Evolutionary conservation across 352 stramenopile species (phyloP), one percentile per base, ranked within the genome.

Genomic region (Pseudoperonospora humuli): DNA sequence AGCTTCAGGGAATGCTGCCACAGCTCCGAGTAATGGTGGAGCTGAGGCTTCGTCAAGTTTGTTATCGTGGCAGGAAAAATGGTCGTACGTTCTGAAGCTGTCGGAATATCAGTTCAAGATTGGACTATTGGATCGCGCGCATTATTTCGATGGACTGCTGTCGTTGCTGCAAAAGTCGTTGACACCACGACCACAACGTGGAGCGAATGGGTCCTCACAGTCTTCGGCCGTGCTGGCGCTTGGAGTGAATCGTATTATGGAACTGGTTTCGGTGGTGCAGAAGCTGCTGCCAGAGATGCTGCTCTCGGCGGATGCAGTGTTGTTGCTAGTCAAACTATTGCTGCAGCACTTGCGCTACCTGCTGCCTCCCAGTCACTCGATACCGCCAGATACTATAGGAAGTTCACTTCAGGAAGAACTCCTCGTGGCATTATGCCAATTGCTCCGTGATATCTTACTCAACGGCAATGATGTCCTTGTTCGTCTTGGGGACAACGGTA

Each of bases 81-180:
- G 74, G 72, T 86, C 75, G 10, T 93, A 93, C 40, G 57, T 84
- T 18, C 61, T 93, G 18, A 85, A 87, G 47, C 49, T 93, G 11
- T 84, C 79, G 10, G 62, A 83, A 57, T 91, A 84, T 35, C 81
- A 93, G 57, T 90, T 86, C 51, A 83, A 86, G 39, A 43, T 79
- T 19, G 72, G 78, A 1, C 48, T 93, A 19, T 47, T 93, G 27
- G 72, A 93, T 40, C 57, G 70, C n/a, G 52, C 65, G 27, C 68
- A 67, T n/a, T 91, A 82, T 44, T 86, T 93, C 54, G 75, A 90
- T 25, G 79, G 79, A 1, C 52, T 93, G 2, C 27, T 88, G 3
- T 89, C 81, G 23, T 39, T 93, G 10, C 48, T 88, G 20, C 81
- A 93, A 52, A 93, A 93, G 43, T 61, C 64, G 1, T 45, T 91